phyloP scores from a whole-genome alignment of 176 grass and related monocot genomes.

The Oryza glumipatula region DNA sequence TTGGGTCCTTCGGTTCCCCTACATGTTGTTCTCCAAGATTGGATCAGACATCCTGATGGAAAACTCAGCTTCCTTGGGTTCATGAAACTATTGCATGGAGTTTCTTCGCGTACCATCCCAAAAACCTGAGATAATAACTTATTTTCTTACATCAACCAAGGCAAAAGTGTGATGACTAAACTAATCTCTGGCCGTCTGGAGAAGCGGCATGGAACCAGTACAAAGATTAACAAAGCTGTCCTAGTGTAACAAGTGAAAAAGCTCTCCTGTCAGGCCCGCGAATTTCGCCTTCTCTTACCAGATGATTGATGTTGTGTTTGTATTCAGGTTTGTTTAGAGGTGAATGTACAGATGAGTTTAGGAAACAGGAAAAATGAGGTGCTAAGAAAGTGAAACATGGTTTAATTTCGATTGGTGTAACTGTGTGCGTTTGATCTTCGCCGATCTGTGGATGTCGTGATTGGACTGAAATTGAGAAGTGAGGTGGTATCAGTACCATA shows the following conservation, averaged over 20 bases:
- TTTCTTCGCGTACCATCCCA: slow-evolving; percentile 39
- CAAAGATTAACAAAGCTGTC: slow-evolving; percentile 37
- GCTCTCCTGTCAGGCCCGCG: slow-evolving; percentile 12
- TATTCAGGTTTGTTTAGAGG: slow-evolving; percentile 24
- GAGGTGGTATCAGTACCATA: not conserved
- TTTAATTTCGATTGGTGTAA: not conserved
- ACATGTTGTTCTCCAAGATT: slow-evolving; percentile 64
- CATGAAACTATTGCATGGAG: slow-evolving; percentile 68
- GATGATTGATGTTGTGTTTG: slow-evolving; percentile 20
- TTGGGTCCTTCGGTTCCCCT: slow-evolving; percentile 55
- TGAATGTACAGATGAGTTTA: slow-evolving; percentile 47
- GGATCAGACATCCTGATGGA: slow-evolving; percentile 69
- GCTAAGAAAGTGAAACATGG: not conserved
- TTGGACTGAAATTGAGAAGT: not conserved
- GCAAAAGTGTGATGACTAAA: slow-evolving; percentile 7
- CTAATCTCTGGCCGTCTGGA: slow-evolving; percentile 32
- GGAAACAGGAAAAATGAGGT: not conserved
- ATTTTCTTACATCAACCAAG: slow-evolving; percentile 13
- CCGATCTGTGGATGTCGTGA: not conserved
- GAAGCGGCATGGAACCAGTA: slow-evolving; percentile 28
- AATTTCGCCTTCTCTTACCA: not conserved
- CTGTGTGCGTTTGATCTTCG: not conserved
- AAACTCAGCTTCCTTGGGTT: slow-evolving; percentile 72
- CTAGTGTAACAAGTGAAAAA: slow-evolving; percentile 31
- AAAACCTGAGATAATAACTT: slow-evolving; percentile 33